Percentiles rank a stretch among this genome's conserved stretches.
phyloP scores from a whole-genome alignment of 345 rosid species.

The Noccaea bulbosa region DNA sequence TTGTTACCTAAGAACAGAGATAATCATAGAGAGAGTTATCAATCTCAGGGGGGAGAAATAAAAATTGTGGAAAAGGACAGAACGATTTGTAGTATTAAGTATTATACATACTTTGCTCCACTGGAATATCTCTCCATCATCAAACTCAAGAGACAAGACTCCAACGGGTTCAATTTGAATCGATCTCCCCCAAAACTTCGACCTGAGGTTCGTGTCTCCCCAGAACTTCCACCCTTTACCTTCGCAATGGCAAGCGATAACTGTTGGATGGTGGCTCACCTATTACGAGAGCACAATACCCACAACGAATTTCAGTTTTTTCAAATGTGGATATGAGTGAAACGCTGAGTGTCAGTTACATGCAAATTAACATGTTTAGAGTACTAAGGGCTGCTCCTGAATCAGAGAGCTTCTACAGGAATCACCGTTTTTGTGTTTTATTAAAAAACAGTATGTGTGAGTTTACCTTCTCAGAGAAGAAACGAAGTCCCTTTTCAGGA shows the following conservation, averaged over 20 bases:
- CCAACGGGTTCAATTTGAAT: constrained; percentile 98
- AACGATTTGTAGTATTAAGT: not conserved
- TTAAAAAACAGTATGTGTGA: not conserved
- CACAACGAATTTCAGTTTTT: not conserved
- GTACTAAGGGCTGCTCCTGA: constrained; percentile 14
- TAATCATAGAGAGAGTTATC: constrained; percentile 7
- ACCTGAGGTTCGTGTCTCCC: constrained; percentile 87
- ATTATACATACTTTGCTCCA: constrained; percentile 80
- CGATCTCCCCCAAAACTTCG: constrained; percentile 98
- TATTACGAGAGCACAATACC: constrained; percentile 36
- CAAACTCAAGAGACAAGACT: constrained; percentile 80
- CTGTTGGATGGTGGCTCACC: constrained; percentile 99
- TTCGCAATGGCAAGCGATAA: constrained; percentile 94
- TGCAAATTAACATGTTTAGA: constrained; percentile 10
- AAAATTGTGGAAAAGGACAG: constrained; percentile 13
- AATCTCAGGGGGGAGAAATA: constrained; percentile 17
- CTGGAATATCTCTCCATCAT: constrained; percentile 92
- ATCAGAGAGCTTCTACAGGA: not conserved
- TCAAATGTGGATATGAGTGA: not conserved
- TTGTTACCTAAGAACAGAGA: constrained; percentile 69
- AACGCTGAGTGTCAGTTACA: not conserved
- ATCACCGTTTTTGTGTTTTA: not conserved
- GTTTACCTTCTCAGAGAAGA: constrained; percentile 96
- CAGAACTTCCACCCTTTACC: constrained; percentile 99
- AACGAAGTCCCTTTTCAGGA: constrained; percentile 88